Conservation (phyloP, 176 grass and related monocot species). For the Oryza longistaminata region DNA sequence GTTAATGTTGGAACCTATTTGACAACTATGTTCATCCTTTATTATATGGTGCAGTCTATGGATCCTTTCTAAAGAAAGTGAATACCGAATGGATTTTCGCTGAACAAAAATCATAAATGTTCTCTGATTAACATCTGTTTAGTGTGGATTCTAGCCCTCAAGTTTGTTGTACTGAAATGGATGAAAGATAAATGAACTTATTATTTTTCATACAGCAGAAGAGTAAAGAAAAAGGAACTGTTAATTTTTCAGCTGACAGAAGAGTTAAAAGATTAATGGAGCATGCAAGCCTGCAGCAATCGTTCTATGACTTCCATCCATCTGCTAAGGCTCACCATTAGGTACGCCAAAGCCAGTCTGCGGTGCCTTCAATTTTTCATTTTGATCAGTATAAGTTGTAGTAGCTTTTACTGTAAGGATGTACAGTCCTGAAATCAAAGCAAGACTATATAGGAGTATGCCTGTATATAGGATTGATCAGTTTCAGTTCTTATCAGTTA, state of each 20-base stretch:
- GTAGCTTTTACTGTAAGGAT: no score
- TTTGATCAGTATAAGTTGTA: neutral
- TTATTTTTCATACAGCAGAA: neutral
- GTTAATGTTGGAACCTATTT: neutral
- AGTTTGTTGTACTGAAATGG: neutral
- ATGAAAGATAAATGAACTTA: neutral
- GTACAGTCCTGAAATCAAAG: neutral
- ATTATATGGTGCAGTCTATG: neutral
- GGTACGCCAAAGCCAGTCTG: neutral
- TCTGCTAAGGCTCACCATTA: neutral
- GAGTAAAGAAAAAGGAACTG: neutral
- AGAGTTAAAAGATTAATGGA: constrained; percentile 2
- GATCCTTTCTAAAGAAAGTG: neutral
- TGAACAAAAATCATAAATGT: neutral
- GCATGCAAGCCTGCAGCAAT: neutral
- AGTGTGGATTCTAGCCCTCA: neutral
- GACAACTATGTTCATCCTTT: neutral
- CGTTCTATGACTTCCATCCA: neutral
- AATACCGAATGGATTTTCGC: neutral
- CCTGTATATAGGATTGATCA: neutral
- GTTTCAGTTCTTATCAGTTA: neutral
- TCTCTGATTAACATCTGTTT: neutral
- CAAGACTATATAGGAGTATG: neutral
- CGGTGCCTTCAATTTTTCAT: neutral
- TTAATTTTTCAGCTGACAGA: neutral